Evolutionary conservation across 768 basidiomycete genomes (phyloP), one percentile per base, ranked within the genome.

Genomic region (Leccinum truebloodii): DNA sequence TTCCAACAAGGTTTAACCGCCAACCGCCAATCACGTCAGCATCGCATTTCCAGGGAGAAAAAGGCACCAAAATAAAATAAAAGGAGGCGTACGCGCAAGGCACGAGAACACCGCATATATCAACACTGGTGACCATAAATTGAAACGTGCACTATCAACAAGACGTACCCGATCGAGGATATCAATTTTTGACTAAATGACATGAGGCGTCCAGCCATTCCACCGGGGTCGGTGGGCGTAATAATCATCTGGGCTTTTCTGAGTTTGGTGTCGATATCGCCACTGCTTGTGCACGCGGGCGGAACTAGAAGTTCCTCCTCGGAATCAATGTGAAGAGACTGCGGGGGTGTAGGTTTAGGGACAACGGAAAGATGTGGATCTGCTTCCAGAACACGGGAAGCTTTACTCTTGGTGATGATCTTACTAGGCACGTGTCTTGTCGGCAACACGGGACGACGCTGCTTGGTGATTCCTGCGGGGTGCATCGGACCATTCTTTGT

Each of bases 121-220:
- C 54, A 73, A 63, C 54, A 61, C 61, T 52, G 56, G 60, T 71
- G 63, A 52, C 55, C 57, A 63, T 59, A 63, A 57, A 54, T 55
- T 59, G 63, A 59, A 57, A 65, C 61, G 53, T 46, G 64, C 63
- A 59, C 44, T 6, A 46, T 46, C 20, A 44, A 70, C 59, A 68
- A 67, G 70, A 78, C 82, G 57, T 72, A 83, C 81, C 77, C 71
- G 64, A 78, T 77, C 60, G 79, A 74, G 67, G 67, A 70, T 63
- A 79, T 77, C 61, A 82, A 59, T 57, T 75, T 76, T 70, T 84
- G 77, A 59, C 80, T 78, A 61, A 81, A 83, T 62, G 77, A 77
- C 66, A 86, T 70, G 63, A 86, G 77, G 65, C 79, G 76, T 62
- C 75, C 78, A 58, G 83, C 80, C 63, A 81, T 74, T 50, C 78